These are phyloP conservation scores for Sporothrix phasma DNA, from an alignment of 2,329 filamentous ascomycete genomes.

Conservation along the genomic window DNA sequence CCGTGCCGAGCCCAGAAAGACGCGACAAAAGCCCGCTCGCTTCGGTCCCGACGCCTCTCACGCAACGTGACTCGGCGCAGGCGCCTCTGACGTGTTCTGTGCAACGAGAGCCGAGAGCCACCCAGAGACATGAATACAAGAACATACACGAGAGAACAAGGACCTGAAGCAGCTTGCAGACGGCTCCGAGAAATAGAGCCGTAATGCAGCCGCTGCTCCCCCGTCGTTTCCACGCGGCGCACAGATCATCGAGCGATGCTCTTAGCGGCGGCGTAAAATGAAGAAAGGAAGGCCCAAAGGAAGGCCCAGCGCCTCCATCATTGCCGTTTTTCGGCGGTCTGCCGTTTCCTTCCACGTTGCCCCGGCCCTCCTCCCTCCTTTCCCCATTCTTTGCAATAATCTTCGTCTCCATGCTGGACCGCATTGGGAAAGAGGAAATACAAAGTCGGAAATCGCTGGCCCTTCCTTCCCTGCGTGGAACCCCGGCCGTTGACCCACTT, in stretches of 20 bases:
- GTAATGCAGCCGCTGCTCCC: no score
- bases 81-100: conserved; percentile 1
- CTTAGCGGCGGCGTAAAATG: neutral
- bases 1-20: neutral
- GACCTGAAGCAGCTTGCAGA: neutral
- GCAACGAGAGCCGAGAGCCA: neutral
- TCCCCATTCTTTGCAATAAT: neutral
- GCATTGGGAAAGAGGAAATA: no score
- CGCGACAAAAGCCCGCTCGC: neutral
- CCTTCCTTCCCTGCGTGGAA: neutral
- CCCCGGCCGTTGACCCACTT: neutral
- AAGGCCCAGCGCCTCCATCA: no score
- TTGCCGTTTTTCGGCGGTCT: neutral
- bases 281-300: conserved; percentile 2
- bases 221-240: neutral
- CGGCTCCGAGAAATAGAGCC: neutral
- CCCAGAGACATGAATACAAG: neutral
- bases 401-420: neutral
- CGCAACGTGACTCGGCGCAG: neutral
- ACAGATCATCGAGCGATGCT: neutral
- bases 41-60: neutral
- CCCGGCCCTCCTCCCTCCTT: neutral
- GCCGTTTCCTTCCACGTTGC: neutral
- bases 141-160: neutral
- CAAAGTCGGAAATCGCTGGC: neutral